Base-by-base conservation (phyloP, 2,329 filamentous ascomycete genomes). In the Colletotrichum nymphaeae region DNA sequence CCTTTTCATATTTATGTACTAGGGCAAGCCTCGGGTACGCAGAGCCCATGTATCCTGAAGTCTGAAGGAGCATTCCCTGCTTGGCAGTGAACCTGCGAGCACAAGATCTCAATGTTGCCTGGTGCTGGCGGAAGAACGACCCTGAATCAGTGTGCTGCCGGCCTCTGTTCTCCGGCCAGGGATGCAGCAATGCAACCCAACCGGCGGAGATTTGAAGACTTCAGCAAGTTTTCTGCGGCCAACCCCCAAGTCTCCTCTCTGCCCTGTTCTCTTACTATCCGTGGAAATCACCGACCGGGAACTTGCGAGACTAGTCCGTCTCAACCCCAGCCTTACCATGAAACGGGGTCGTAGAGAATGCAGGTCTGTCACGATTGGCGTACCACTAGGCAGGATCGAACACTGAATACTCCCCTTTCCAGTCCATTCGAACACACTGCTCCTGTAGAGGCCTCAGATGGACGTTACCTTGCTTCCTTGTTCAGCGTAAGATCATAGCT, bases 331-430 rank as follows among this genome's bases (percentile, higher is more conserved):
- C 46, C 22, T 37, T 55, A 24, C 66, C 66, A 69, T 69, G 66
- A 55, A 66, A 53, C 49, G 35, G 22, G 59, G 37, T 30, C 6
- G 52, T 28, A 49, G 37, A n/a, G 53, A 26, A 24, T 46, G 26
- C 64, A 37, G 19, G 59, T 46, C 64, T 59, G 53, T 24, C 62
- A 69, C 35, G 37, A 57, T 69, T 64, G 63, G 63, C 11, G 71
- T 53, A 32, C 46, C 73, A 58, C 55, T 59, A 57, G 58, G 58
- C 63, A 35, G 32, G 28, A 55, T 74, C 32, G 28, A 63, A 69
- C 24, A 14, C 66, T 14, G 66, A 35, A 16, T 49, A 49, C 42
- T 49, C 24, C 55, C 30, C n/a, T 5, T 60, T 60, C 37, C 37
- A 7, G 37, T 35, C 30, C 19, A 22, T 1, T 42, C 5, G 30